Evolutionary conservation across 495 filamentous ascomycete species (phyloP), one percentile per base, ranked within the genome.

Genomic region (Corynascus novoguineensis): DNA sequence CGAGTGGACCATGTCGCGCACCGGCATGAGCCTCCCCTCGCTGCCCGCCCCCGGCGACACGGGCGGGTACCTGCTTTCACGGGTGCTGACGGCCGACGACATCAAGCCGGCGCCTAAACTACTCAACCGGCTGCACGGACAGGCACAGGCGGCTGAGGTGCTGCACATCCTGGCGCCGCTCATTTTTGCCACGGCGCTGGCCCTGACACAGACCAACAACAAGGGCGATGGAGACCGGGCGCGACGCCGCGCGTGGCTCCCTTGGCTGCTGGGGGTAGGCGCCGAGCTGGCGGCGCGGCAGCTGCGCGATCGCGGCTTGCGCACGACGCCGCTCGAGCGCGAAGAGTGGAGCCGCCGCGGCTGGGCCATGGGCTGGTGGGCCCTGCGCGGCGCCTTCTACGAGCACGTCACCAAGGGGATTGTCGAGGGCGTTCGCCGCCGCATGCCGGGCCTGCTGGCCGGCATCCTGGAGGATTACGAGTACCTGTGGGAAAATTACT

Each of bases 401-500:
- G 88, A 97, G 69, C 89, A 92, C 65, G 76, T 96, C 50, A 96
- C 90, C 31, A 92, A 90, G 84, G 86, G 76, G 7, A 81, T 86
- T 71, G 84, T 88, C 3, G 71, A 67, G 25, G 88, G 83, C 63
- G 81, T 97, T 63, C 85, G 84, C 61, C 79, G 80, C 41, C 86
- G 87, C 45, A 73, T 96, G 66, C 79, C 95, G 50, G 85, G 87
- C 62, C 73, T 97, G 61, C 75, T 97, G 15, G 84, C 82, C 1
- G 90, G 85, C 50, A 81, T 98, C 22, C 64, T 97, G 53, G 92
- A 95, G 68, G 95, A 98, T 66, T 97, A 97, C 64, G 89, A 95
- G 67, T 97, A 93, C 66, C 77, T 98, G 15, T 98, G 93, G 93
- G 92, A 97, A 73, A 88, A 95, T 50, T 97, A 95, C 66, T 92